Percentiles rank a stretch among this genome's conserved stretches.
Evolutionary conservation across 805 yeast genomes (phyloP).

Genomic region (Ogataea populi-albae): DNA sequence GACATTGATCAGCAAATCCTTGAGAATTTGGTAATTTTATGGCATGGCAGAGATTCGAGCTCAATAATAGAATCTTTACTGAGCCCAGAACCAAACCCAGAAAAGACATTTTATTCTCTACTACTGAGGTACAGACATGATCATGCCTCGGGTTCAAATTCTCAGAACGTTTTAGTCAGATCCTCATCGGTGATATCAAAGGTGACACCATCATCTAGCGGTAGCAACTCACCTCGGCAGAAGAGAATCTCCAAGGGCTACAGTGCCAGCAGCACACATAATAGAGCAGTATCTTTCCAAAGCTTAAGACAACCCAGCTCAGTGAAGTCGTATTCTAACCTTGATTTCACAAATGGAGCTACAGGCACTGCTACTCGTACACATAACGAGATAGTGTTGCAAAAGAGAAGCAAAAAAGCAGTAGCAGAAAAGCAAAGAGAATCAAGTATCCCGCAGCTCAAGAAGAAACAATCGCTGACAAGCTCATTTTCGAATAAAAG

Average conservation of each 20-base stretch:
- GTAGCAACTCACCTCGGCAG: conserved; percentile 31
- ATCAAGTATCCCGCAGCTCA: conserved; percentile 1
- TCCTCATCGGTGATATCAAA: conserved; percentile 31
- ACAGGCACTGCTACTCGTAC: too few relatives aligned
- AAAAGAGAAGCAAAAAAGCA: conserved; percentile 11
- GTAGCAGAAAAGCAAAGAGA: conserved; percentile 7
- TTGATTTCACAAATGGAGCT: too few relatives aligned
- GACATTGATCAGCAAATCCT: conserved; percentile 53
- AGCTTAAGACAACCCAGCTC: conserved; percentile 24
- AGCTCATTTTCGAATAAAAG: conserved; percentile 24
- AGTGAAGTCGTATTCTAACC: conserved; percentile 20
- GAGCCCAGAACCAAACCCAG: conserved; percentile 31
- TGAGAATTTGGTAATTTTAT: conserved; percentile 52
- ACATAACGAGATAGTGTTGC: too few relatives aligned
- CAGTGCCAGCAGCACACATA: conserved; percentile 45
- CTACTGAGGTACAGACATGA: conserved; percentile 36
- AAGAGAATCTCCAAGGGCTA: conserved; percentile 39
- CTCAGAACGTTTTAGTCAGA: conserved; percentile 24
- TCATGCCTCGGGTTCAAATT: conserved; percentile 23
- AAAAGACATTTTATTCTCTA: conserved; percentile 38
- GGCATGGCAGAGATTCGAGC: conserved; percentile 51
- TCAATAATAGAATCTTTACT: conserved; percentile 30
- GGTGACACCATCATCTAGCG: conserved; percentile 26
- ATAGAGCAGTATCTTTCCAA: conserved; percentile 46
- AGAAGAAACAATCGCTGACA: conserved; percentile 18